Base-by-base conservation (phyloP, 768 basidiomycete species). In the Lactifluus hygrophoroides region DNA sequence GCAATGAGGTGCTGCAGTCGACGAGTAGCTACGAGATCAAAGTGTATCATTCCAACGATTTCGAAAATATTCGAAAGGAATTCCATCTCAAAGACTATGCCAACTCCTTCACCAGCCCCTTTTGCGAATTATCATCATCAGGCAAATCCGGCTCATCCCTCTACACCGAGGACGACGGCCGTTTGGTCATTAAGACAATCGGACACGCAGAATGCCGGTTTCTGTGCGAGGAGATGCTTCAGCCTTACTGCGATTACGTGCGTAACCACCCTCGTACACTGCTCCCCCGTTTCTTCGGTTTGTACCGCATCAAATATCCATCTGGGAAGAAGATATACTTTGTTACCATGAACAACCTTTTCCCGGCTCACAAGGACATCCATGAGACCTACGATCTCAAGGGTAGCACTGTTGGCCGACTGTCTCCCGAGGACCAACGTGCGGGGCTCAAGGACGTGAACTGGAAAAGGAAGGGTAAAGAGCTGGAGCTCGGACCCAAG, bases 141-240 rank as follows among this genome's bases (percentile, higher is more conserved):
- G 96, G 96, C 34, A 99, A 99, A 76, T 94, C 92, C 1, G 96
- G 96, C 30, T 94, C 91, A 13, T 99, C 98, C 75, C 98, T 99
- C 78, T 99, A 98, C 74, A 98, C 97, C 71, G 96, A 94, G 7
- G 81, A 94, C 40, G 95, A 99, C 76, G 98, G 98, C 69, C 88
- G 95, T 2, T 99, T 96, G 77, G 98, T 99, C 75, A 98, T 99
- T 83, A 99, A 99, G 74, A 99, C 95, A 17, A 97, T 99, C 61
- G 90, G 84, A 14, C 92, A 94, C 67, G 80, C 83, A 35, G 96
- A 99, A 69, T 94, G 96, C 78, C 90, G 90, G 70, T 98, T 94
- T 71, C 78, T 99, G 1, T 80, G 94, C 23, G 48, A 83, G 81
- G 78, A 76, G 11, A 90, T 97, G 63, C 80, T 99, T 47, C 83